Evolutionary conservation across 345 rosid species (phyloP).

Genomic region (Noccaea caerulescens): DNA sequence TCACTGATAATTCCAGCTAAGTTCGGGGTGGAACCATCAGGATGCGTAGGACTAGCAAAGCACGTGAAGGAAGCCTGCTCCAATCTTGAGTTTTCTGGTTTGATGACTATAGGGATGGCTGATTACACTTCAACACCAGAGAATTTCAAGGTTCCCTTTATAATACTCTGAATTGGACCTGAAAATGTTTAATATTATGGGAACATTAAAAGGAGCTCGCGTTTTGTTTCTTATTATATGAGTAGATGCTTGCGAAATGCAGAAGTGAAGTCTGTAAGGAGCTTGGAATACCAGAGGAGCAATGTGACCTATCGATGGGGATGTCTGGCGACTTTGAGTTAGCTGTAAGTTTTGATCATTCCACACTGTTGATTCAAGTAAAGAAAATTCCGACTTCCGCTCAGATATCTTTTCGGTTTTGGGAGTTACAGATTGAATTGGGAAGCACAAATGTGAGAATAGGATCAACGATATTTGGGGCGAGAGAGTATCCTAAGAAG

Average conservation of each 20-base stretch:
- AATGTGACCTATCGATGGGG: slow-evolving; percentile 97
- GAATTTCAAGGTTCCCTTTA: slow-evolving; percentile 73
- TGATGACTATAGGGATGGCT: slow-evolving; percentile 96
- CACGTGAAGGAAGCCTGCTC: slow-evolving; percentile 67
- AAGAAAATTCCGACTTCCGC: neutral
- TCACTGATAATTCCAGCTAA: slow-evolving; percentile 61
- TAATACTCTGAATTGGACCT: neutral
- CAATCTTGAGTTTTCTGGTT: slow-evolving; percentile 81
- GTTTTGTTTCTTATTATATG: slow-evolving; percentile 27
- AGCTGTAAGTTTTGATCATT: slow-evolving; percentile 64
- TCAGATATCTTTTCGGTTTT: neutral
- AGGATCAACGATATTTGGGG: slow-evolving; percentile 89
- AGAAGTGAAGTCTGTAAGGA: slow-evolving; percentile 86
- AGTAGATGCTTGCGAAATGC: slow-evolving; percentile 79
- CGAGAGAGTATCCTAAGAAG: slow-evolving; percentile 84
- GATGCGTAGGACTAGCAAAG: slow-evolving; percentile 77
- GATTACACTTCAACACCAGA: slow-evolving; percentile 95
- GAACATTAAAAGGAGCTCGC: slow-evolving; percentile 10
- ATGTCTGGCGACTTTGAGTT: slow-evolving; percentile 93
- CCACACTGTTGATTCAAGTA: neutral
- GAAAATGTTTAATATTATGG: neutral
- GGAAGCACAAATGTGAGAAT: slow-evolving; percentile 94
- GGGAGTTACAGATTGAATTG: slow-evolving; percentile 71
- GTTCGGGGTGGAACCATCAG: slow-evolving; percentile 86
- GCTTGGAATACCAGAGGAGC: slow-evolving; percentile 78